A percentile compares a stretch with the other conserved stretches of the same genome.
Evolutionary conservation across 495 filamentous ascomycete genomes (phyloP).

Genomic region (Talaromyces borbonicus): DNA sequence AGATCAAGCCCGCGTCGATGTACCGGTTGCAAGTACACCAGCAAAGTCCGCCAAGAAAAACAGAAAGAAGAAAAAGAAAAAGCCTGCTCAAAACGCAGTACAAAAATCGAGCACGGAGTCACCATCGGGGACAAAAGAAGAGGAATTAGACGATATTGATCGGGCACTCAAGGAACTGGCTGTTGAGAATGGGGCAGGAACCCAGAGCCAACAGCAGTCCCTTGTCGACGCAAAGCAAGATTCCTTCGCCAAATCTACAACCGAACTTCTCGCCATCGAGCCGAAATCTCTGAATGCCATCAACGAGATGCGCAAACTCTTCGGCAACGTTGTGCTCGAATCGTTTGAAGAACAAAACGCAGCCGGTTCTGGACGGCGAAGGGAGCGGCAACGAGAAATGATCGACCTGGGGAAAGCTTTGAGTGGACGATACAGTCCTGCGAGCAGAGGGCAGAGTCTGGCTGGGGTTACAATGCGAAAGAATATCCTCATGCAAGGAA

Average conservation of each 20-base stretch:
- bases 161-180: constrained; percentile 58
- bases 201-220: constrained; percentile 11
- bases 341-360: constrained; percentile 46
- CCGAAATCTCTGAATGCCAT: constrained; percentile 70
- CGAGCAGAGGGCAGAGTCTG: constrained; percentile 48
- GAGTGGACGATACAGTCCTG: constrained; percentile 48
- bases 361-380: constrained; percentile 40
- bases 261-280: constrained; percentile 62
- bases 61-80: constrained; percentile 44
- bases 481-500: constrained; percentile 81
- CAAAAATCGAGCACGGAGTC: constrained; percentile 3
- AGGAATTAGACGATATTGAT: constrained; percentile 72
- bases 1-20: constrained; percentile 9
- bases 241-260: constrained; percentile 33
- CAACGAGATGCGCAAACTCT: constrained; percentile 90
- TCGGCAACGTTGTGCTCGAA: constrained; percentile 71
- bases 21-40: constrained; percentile 10
- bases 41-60: constrained; percentile 20
- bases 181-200: constrained; percentile 14
- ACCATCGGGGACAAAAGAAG: constrained; percentile 16
- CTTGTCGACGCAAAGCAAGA: constrained; percentile 27
- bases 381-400: constrained; percentile 43
- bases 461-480: constrained; percentile 58
- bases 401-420: constrained; percentile 64
- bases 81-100: constrained; percentile 15